phyloP scores from a whole-genome alignment of 352 stramenopile species.

The Phytophthora idaei region DNA sequence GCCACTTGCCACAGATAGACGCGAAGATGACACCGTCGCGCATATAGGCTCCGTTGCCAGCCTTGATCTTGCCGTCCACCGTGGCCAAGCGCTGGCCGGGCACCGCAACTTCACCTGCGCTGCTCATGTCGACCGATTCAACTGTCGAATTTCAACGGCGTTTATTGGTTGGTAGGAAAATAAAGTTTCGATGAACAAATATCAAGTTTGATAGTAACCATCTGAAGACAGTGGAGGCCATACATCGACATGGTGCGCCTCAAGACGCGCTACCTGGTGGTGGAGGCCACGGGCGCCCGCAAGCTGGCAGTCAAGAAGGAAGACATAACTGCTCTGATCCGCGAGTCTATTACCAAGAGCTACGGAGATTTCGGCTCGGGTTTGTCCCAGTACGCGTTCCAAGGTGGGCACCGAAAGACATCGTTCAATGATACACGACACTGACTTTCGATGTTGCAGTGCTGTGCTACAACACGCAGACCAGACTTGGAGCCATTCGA shows the following conservation, averaged over 20 bases:
- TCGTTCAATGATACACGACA: background rate
- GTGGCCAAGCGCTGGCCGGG: constrained; percentile 62
- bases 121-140: constrained; percentile 29
- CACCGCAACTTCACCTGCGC: constrained; percentile 43
- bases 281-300: constrained; percentile 52
- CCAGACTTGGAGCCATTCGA: constrained; percentile 57
- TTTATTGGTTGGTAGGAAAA: constrained; percentile 17
- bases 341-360: constrained; percentile 66
- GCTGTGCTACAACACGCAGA: constrained; percentile 67
- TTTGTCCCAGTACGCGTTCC: constrained; percentile 77
- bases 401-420: constrained; percentile 45
- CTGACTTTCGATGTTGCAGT: constrained; percentile 40
- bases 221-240: background rate
- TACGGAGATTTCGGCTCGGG: constrained; percentile 76
- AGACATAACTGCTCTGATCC: constrained; percentile 58
- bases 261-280: constrained; percentile 78
- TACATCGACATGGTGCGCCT: constrained; percentile 64
- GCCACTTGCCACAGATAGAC: constrained; percentile 63
- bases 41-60: constrained; percentile 59
- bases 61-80: constrained; percentile 40
- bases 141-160: constrained; percentile 15
- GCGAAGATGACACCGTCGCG: constrained; percentile 72
- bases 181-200: background rate
- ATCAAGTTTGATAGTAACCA: constrained; percentile 1
- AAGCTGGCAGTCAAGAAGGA: constrained; percentile 66